phyloP scores from a whole-genome alignment of 768 basidiomycete species.

The Fomitopsis serialis region DNA sequence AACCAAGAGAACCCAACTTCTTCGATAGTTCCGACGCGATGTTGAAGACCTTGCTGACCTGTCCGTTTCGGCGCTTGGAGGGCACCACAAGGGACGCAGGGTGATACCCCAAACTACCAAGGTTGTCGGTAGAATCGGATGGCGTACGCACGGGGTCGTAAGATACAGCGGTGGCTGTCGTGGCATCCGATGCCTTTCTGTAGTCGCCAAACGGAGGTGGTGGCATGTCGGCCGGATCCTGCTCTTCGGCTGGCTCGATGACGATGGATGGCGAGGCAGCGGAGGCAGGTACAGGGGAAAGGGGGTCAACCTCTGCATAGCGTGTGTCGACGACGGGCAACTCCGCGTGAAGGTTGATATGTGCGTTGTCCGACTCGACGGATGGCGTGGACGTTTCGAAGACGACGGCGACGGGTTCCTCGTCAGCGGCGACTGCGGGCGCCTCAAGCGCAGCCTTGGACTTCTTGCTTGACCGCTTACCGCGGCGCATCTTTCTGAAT shows the following conservation, averaged over 20 bases:
- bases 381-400: neutral
- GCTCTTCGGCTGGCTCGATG: neutral
- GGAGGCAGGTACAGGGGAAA: neutral
- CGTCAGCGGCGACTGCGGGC: neutral
- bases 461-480: neutral
- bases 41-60: neutral
- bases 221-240: neutral
- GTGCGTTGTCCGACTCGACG: neutral
- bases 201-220: neutral
- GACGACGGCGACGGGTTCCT: neutral
- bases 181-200: neutral
- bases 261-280: neutral
- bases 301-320: neutral
- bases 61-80: neutral
- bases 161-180: neutral
- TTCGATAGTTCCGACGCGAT: neutral
- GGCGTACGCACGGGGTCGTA: neutral
- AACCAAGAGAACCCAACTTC: neutral
- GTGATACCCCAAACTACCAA: neutral
- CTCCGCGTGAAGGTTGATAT: neutral
- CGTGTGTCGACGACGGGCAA: neutral
- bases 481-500: neutral
- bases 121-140: neutral
- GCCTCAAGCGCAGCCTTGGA: neutral
- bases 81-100: neutral